Conservation (phyloP, 495 filamentous ascomycete genomes). For the Apiosordaria backusii region DNA sequence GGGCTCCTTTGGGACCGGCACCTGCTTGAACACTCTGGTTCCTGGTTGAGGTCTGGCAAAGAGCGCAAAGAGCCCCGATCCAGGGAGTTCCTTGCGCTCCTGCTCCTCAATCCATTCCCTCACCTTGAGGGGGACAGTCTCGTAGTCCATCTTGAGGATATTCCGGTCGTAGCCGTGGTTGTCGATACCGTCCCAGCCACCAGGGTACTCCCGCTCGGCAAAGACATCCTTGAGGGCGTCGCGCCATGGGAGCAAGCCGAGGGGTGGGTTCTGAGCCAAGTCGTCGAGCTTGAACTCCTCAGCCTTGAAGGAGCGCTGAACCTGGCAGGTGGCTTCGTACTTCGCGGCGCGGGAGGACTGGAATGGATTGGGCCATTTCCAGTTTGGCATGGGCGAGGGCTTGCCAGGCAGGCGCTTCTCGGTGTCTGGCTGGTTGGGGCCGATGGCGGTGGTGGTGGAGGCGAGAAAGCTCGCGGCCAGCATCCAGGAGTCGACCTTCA, state of each 20-base stretch:
- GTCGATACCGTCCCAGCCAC: constrained; percentile 38
- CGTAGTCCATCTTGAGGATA: constrained; percentile 35
- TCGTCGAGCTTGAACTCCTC: constrained; percentile 35
- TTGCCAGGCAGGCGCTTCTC: constrained; percentile 23
- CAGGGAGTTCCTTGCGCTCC: constrained; percentile 23
- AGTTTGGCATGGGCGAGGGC: constrained; percentile 25
- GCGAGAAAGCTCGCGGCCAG: constrained; percentile 20
- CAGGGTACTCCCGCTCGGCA: constrained; percentile 30
- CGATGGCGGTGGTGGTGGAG: constrained; percentile 22
- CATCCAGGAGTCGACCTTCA: constrained; percentile 26
- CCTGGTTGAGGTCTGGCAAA: constrained; percentile 19
- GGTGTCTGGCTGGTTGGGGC: constrained; percentile 20
- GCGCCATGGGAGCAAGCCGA: constrained; percentile 28
- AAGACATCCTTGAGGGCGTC: constrained; percentile 34
- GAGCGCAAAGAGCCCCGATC: constrained; percentile 32
- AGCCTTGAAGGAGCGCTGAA: constrained; percentile 25
- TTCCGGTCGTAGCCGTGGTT: constrained; percentile 36
- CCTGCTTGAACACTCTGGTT: constrained; percentile 9
- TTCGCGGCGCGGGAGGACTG: constrained; percentile 5
- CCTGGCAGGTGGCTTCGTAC: constrained; percentile 25
- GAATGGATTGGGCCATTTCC: constrained; percentile 36
- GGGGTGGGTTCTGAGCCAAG: constrained; percentile 25
- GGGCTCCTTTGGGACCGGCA: constrained; percentile 20
- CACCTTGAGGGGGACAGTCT: constrained; percentile 28
- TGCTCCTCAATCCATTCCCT: constrained; percentile 40